These are phyloP conservation scores for Pulicaria dysenterica DNA, from an alignment of 129 eudicot genomes.

Conservation along the genomic window DNA sequence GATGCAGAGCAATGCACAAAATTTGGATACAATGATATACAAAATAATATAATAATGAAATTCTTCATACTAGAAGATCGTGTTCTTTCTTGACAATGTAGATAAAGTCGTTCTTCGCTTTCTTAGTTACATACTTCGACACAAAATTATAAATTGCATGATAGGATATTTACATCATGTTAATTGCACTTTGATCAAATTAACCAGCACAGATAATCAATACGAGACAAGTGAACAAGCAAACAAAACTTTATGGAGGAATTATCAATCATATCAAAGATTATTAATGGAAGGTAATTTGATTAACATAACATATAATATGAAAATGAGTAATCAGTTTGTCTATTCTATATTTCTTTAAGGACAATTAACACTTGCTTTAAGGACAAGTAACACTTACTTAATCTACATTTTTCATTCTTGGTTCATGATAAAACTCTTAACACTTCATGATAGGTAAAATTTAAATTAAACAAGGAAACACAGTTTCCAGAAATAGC, in stretches of 20 bases:
- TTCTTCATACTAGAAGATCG: background rate
- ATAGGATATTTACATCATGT: background rate
- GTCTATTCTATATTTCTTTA: background rate
- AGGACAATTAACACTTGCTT: slow-evolving; percentile 2
- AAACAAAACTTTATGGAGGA: background rate
- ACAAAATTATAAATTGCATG: background rate
- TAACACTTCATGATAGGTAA: background rate
- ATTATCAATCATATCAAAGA: background rate
- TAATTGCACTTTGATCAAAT: background rate
- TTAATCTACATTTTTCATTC: slow-evolving; percentile 3
- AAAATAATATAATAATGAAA: background rate
- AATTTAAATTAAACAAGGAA: background rate
- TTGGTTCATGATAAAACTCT: background rate
- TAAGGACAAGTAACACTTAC: slow-evolving; percentile 1
- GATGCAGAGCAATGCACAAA: background rate
- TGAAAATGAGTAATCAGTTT: slow-evolving; percentile 16
- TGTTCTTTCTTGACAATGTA: background rate
- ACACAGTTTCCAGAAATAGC: background rate
- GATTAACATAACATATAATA: background rate
- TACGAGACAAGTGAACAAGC: background rate
- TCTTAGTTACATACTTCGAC: background rate
- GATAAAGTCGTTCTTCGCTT: background rate
- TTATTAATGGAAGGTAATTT: background rate
- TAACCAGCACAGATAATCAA: background rate
- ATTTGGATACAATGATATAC: background rate